phyloP scores from a whole-genome alignment of 2,329 filamentous ascomycete species.

The Talaromyces sp. region DNA sequence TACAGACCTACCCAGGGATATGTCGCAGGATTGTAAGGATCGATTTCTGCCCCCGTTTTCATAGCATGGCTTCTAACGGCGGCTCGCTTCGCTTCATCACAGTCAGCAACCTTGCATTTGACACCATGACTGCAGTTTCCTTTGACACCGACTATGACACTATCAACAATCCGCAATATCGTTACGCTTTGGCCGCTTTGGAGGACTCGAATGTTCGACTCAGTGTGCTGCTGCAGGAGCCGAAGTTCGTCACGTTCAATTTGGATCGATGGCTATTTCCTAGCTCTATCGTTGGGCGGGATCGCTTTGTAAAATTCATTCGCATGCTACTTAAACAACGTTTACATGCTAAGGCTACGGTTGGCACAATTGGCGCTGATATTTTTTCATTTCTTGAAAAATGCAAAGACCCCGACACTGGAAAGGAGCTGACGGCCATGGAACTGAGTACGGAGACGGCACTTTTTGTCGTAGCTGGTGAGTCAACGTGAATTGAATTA shows the following conservation, averaged over 20 bases:
- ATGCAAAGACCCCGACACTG: neutral
- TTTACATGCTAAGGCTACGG: neutral
- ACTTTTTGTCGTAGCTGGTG: neutral
- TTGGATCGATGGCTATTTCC: neutral
- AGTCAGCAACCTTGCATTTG: slow-evolving; percentile 6
- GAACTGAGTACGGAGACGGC: neutral
- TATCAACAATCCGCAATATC: neutral
- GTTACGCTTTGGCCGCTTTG: neutral
- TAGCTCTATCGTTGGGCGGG: neutral
- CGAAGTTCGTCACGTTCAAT: neutral
- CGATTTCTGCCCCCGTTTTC: neutral
- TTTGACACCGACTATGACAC: neutral
- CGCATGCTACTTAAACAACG: neutral
- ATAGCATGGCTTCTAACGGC: neutral
- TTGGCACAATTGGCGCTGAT: neutral
- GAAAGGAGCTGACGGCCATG: neutral
- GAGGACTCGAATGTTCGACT: slow-evolving; percentile 2
- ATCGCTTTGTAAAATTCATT: neutral
- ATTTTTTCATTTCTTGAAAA: neutral
- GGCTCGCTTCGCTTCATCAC: no score
- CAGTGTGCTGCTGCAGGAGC: neutral
- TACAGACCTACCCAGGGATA: neutral
- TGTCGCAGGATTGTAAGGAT: neutral
- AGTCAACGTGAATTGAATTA: neutral
- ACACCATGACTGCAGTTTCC: neutral